Conservation (phyloP, 2,329 filamentous ascomycete species). For the Apiospora kogelbergensis region DNA sequence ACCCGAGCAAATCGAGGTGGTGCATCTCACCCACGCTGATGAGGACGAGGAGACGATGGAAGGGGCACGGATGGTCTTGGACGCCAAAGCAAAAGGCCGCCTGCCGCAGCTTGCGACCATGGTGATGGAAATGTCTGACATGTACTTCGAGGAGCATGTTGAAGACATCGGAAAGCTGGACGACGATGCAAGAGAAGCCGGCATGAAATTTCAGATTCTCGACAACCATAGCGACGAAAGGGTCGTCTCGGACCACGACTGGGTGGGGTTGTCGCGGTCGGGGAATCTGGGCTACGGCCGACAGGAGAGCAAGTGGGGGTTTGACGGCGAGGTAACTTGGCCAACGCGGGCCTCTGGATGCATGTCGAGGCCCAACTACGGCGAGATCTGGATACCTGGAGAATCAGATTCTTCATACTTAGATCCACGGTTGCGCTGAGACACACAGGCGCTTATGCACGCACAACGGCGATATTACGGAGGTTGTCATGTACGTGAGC, state of each 20-base stretch:
- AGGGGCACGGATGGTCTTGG: constrained; percentile 3
- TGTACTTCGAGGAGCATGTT: not conserved
- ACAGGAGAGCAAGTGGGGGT: constrained; percentile 13
- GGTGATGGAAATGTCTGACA: constrained; percentile 4
- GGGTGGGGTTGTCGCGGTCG: not conserved
- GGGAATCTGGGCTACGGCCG: not conserved
- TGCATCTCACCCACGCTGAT: constrained; percentile 12
- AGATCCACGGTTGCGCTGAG: not conserved
- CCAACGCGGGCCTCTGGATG: constrained; percentile 11
- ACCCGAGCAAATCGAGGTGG: constrained; percentile 12
- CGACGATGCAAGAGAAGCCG: not conserved
- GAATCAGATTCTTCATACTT: not conserved
- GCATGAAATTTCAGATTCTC: constrained; percentile 6
- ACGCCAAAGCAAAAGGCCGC: constrained; percentile 7
- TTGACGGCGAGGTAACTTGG: constrained; percentile 10
- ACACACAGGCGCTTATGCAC: not conserved
- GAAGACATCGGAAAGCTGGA: not conserved
- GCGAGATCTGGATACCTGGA: not conserved
- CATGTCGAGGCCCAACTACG: constrained; percentile 10
- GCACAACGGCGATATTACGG: not conserved
- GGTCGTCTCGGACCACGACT: not conserved
- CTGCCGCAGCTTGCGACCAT: constrained; percentile 1
- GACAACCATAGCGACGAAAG: constrained; percentile 12
- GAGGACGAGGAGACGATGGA: constrained; percentile 16
- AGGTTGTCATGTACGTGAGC: not conserved